Evolutionary conservation across 495 filamentous ascomycete species (phyloP).

Genomic region (Venustampulla echinocandica): DNA sequence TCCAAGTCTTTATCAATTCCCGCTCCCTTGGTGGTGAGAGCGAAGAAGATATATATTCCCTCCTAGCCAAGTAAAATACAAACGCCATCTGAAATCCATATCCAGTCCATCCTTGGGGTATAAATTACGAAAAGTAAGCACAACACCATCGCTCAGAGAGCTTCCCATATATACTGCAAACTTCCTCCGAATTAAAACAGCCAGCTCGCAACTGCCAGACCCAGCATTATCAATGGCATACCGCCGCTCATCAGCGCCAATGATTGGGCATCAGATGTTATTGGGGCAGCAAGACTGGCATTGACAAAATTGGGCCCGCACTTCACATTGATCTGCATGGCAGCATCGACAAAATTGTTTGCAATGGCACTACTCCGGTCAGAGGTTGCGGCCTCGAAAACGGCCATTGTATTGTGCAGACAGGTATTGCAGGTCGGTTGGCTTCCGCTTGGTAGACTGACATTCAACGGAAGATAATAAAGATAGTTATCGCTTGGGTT

Average conservation of each 20-base stretch:
- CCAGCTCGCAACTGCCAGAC: conserved; percentile 10
- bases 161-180: background rate
- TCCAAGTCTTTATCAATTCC: conserved; percentile 12
- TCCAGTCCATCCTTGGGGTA: background rate
- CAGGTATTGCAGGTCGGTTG: conserved; percentile 64
- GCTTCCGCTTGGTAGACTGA: conserved; percentile 49
- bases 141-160: background rate
- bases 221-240: conserved; percentile 4
- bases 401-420: conserved; percentile 57
- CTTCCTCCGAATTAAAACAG: conserved; percentile 3
- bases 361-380: conserved; percentile 49
- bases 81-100: conserved; percentile 1
- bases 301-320: conserved; percentile 60
- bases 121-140: background rate
- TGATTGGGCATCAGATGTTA: background rate
- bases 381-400: conserved; percentile 54
- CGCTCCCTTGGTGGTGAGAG: conserved; percentile 20
- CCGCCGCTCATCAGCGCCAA: background rate
- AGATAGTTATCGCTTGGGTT: conserved; percentile 61
- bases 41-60: conserved; percentile 7
- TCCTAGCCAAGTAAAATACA: background rate
- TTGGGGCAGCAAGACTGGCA: conserved; percentile 25
- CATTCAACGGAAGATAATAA: conserved; percentile 79
- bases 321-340: conserved; percentile 51
- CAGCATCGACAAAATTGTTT: conserved; percentile 52